phyloP scores from a whole-genome alignment of 2,329 filamentous ascomycete genomes.

The Stagonosporopsis vannaccii region DNA sequence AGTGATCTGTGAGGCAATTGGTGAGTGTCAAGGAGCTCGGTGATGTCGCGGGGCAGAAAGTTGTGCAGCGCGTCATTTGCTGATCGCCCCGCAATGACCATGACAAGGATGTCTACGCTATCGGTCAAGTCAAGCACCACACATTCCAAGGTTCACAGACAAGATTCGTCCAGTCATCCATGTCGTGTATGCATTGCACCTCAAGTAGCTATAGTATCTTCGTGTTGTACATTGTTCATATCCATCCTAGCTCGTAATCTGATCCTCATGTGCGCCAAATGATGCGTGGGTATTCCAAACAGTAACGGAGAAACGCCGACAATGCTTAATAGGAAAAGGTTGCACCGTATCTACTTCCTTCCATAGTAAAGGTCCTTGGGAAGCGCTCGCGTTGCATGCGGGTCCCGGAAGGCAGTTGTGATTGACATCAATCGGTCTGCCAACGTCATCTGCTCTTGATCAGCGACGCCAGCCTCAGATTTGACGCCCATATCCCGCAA shows the following conservation, averaged over 20 bases:
- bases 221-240: background rate
- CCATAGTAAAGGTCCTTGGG: slow-evolving; percentile 23
- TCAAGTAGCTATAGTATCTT: background rate
- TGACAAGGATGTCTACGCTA: slow-evolving; percentile 19
- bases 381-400: slow-evolving; percentile 23
- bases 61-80: slow-evolving; percentile 34
- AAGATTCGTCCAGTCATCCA: background rate
- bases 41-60: slow-evolving; percentile 23
- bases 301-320: slow-evolving; percentile 10
- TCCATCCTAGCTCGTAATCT: background rate
- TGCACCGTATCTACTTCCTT: slow-evolving; percentile 15
- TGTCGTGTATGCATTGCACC: slow-evolving; percentile 3
- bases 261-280: background rate
- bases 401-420: slow-evolving; percentile 40
- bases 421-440: slow-evolving; percentile 48
- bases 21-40: background rate
- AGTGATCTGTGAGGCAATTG: background rate
- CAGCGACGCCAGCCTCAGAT: slow-evolving; percentile 43
- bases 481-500: slow-evolving; percentile 43
- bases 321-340: background rate
- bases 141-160: background rate
- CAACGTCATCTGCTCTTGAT: slow-evolving; percentile 52
- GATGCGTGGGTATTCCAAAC: slow-evolving; percentile 20
- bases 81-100: slow-evolving; percentile 11
- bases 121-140: slow-evolving; percentile 12